Evolutionary conservation across 192 early-diverging fungal species (phyloP).

Genomic region (Dimargaris verticillata): DNA sequence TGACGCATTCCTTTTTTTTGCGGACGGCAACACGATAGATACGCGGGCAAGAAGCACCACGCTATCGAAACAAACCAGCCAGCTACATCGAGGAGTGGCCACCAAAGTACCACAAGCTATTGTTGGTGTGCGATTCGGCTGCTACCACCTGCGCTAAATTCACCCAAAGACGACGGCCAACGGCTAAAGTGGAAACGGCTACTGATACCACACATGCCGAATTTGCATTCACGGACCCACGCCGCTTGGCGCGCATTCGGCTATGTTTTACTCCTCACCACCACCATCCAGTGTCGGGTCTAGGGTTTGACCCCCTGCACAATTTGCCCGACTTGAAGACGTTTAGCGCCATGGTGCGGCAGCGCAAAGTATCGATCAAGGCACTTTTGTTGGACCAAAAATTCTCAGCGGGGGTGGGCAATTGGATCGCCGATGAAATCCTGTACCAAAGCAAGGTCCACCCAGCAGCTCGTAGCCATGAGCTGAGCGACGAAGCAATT

Average conservation of each 20-base stretch:
- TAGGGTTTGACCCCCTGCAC: conserved; percentile 64
- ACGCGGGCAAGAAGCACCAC: conserved; percentile 5
- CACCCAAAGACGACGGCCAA: no score
- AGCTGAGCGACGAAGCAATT: conserved; percentile 32
- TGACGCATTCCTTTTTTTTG: conserved; percentile 13
- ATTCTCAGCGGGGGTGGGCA: conserved; percentile 67
- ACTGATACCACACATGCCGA: conserved; percentile 3
- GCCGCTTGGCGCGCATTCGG: conserved; percentile 48
- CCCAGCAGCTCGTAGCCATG: conserved; percentile 34
- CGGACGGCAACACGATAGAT: conserved; percentile 14
- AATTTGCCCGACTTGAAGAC: conserved; percentile 29
- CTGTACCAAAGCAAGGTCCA: conserved; percentile 58
- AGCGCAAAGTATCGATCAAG: conserved; percentile 43
- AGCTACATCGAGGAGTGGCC: no score
- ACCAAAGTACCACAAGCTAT: no score
- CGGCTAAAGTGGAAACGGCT: no score
- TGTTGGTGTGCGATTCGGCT: no score
- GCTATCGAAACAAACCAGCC: no score
- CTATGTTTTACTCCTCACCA: conserved; percentile 34
- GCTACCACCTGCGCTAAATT: no score
- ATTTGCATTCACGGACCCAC: conserved; percentile 42
- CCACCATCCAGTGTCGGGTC: conserved; percentile 31
- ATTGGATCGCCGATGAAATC: conserved; percentile 78
- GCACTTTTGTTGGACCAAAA: conserved; percentile 55
- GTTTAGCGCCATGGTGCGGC: conserved; percentile 26